These are phyloP conservation scores for Plenodomus biglobosus DNA, from an alignment of 2,329 filamentous ascomycete species.

Conservation along the genomic window DNA sequence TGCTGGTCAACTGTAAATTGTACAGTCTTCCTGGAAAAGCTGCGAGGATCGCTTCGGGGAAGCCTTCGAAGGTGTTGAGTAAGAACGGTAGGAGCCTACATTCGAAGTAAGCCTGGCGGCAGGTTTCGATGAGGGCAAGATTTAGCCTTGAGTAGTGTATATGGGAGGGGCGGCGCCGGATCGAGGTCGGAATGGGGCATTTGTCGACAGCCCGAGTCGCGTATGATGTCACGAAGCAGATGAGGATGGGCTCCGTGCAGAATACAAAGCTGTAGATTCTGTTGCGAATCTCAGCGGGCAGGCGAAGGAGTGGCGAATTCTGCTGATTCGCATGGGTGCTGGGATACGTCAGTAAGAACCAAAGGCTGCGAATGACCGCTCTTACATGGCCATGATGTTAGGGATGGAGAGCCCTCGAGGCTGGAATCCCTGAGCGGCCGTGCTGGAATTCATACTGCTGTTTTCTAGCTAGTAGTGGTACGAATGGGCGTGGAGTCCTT, in stretches of 20 bases:
- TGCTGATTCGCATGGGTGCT: slow-evolving; percentile 4
- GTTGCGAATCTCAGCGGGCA: slow-evolving; percentile 1
- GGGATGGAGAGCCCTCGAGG: too few relatives aligned
- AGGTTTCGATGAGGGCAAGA: background rate
- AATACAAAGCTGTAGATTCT: slow-evolving; percentile 5
- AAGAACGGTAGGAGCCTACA: slow-evolving; percentile 3
- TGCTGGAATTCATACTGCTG: too few relatives aligned
- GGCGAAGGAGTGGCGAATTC: background rate
- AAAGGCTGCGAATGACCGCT: background rate
- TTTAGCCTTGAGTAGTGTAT: too few relatives aligned
- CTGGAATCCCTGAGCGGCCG: too few relatives aligned
- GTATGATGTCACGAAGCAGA: background rate
- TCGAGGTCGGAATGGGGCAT: too few relatives aligned
- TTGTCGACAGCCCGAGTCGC: too few relatives aligned
- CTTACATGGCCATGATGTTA: background rate
- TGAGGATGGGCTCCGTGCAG: background rate
- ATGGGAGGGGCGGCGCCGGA: too few relatives aligned
- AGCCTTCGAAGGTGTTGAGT: slow-evolving; percentile 1
- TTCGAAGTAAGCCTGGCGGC: slow-evolving; percentile 4
- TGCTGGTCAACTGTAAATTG: background rate
- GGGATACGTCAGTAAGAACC: background rate
- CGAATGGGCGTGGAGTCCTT: too few relatives aligned
- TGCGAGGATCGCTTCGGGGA: slow-evolving; percentile 1
- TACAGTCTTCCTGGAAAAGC: background rate
- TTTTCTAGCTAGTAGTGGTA: too few relatives aligned